Evolutionary conservation across 352 stramenopile species (phyloP), one percentile per base, ranked within the genome.

Genomic region (Phytophthora palmivora): DNA sequence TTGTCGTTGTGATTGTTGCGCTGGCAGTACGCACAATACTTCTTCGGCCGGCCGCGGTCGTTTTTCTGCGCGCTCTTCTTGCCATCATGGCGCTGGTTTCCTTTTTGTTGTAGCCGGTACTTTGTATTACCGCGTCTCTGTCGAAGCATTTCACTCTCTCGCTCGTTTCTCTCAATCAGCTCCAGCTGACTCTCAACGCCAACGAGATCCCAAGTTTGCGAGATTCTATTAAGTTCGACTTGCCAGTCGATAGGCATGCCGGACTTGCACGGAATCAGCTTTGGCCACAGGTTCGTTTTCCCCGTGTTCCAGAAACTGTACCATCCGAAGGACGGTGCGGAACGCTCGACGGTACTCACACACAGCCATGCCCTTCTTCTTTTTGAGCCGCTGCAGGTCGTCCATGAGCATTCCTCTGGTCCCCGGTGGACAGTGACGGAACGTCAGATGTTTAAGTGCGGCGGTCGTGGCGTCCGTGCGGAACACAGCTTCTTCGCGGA

Each of bases 211-310:
- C 7, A 51, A 6, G 22, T 51, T 9, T 18, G 16, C 5, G 46
- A 54, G 4, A 54, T 43, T 14, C 48, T 34, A 15, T 56, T 34
- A 6, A 46, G 18, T 36, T 46, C 33, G 21, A 56, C 34, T n/a
- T 56, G 48, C 47, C 47, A 55, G 19, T 55, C 22, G 0, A 44
- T 28, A 0, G 33, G 33, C 34, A 46, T 56, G 4, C 48, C 48
- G 34, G 38, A 56, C 34, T 46, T 56, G 3, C 48, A 56, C 48
- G 0, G 28, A n/a, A n/a, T 47, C 48, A 9, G 34, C 21, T 19
- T 56, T 34, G 11, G 48, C 18, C 10, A 56, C 22, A 34, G 19
- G 12, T 5, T 26, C 21, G 21, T 46, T 36, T 18, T 56, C 48
- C 1, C 33, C 36, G 48, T 28, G 10, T 26, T 56, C 34, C 2